A percentile compares a stretch with the other conserved stretches of the same genome.
Evolutionary conservation across 371 early-diverging fungal genomes (phyloP).

Genomic region (Mortierella sp.): DNA sequence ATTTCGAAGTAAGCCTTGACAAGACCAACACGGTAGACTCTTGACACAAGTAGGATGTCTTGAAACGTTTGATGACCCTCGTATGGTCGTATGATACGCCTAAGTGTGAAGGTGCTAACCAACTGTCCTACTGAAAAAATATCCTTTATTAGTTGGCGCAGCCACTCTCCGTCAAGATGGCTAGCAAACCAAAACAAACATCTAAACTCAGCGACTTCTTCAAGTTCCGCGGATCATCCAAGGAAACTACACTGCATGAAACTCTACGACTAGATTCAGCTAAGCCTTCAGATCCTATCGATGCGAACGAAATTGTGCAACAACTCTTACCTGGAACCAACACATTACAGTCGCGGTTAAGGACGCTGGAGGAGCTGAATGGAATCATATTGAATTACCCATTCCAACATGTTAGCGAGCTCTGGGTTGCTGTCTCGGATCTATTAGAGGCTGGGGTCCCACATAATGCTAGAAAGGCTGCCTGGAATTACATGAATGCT

Average conservation of each 20-base stretch:
- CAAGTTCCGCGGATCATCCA: conserved; percentile 42
- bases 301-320: conserved; percentile 58
- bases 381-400: conserved; percentile 60
- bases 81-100: background rate
- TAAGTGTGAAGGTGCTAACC: background rate
- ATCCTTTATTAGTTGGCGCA: background rate
- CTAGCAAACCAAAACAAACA: conserved; percentile 31
- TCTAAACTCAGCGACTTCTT: conserved; percentile 54
- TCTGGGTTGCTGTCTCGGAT: conserved; percentile 71
- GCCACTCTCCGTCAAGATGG: conserved; percentile 15
- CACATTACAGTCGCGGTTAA: conserved; percentile 49
- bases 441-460: conserved; percentile 64
- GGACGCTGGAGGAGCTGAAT: conserved; percentile 54
- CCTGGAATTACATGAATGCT: conserved; percentile 74
- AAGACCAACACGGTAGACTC: background rate
- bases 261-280: conserved; percentile 49
- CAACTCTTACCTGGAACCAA: conserved; percentile 43
- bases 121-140: background rate
- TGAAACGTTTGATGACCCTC: background rate
- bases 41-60: background rate
- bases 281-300: conserved; percentile 55
- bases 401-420: conserved; percentile 71
- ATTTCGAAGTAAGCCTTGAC: background rate
- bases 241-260: conserved; percentile 47
- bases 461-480: conserved; percentile 68